Base-by-base conservation (phyloP, 495 filamentous ascomycete species). In the Hamigera avellanea region DNA sequence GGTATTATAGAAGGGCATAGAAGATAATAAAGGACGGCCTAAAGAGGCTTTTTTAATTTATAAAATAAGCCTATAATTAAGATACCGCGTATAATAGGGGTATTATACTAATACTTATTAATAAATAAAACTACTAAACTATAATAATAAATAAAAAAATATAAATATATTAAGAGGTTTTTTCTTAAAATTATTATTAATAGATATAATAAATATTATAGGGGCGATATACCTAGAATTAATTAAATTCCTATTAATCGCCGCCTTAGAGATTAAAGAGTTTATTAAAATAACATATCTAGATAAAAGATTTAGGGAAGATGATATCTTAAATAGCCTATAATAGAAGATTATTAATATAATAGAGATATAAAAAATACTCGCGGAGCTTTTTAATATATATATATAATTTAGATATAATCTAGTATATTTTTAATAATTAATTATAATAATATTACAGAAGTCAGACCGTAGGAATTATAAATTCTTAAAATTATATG, bases 291-390 rank as follows among this genome's bases (percentile, higher is more conserved):
- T 16, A 8, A 35, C 44, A 3, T 36, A 39, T 8, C 33, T 36
- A 3, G 40, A 56, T 15, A 62, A 59, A 40, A 53, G 51, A 5
- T 49, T 48, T 8, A 46, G 48, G 2, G 10, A 19, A 1, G 45
- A 57, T 28, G 28, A 25, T 8, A 53, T 58, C 17, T 40, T 46
- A 1, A 53, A 56, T 19, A 31, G 25, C 6, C 18, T 59, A 0
- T 42, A 21, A 35, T 31, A 42, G 15, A 12, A 26, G 14, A 21
- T 56, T 1, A 31, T 37, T 4, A 9, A 40, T 9, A 27, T 41
- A 16, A 17, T 33, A 2, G 17, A 42, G 14, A 36, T 41, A 6
- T 15, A 44, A 12, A 8, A 14, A 3, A 28, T 27, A 7, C 14
- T 49, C n/a, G 39, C 37, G 1, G 16, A 33, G 8, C 37, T 59